A percentile compares a stretch with the other conserved stretches of the same genome.
phyloP scores from a whole-genome alignment of 2,329 filamentous ascomycete species.

The Sclerotinia nivalis region DNA sequence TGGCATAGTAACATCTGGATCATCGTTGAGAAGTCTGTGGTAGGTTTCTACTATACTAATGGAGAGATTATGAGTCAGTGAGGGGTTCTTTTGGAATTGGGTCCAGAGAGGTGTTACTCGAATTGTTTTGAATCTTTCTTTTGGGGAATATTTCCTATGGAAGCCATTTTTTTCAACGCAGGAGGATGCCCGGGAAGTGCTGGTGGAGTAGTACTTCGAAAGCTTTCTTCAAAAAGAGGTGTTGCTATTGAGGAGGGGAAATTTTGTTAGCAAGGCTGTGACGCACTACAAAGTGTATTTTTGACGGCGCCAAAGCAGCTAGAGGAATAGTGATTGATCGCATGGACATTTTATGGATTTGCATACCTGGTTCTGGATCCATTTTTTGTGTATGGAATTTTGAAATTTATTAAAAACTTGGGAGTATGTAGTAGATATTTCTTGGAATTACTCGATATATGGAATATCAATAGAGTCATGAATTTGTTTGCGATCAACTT shows the following conservation, averaged over 20 bases:
- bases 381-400: background rate
- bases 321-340: constrained; percentile 6
- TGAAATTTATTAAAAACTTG: background rate
- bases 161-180: constrained; percentile 39
- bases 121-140: constrained; percentile 32
- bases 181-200: constrained; percentile 36
- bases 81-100: background rate
- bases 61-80: constrained; percentile 32
- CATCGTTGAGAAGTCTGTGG: constrained; percentile 61
- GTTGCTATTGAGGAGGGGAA: constrained; percentile 24
- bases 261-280: constrained; percentile 29
- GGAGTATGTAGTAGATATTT: no score
- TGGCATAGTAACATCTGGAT: constrained; percentile 89
- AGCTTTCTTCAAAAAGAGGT: constrained; percentile 31
- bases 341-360: constrained; percentile 4
- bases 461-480: background rate
- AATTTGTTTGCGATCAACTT: background rate
- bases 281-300: constrained; percentile 11
- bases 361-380: constrained; percentile 19
- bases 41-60: constrained; percentile 63
- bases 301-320: constrained; percentile 20
- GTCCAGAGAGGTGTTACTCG: constrained; percentile 33
- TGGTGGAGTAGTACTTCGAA: constrained; percentile 38
- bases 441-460: background rate
- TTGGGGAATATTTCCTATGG: constrained; percentile 35